Base-by-base conservation (phyloP, 106 monocot species). In the Chionographis japonica region DNA sequence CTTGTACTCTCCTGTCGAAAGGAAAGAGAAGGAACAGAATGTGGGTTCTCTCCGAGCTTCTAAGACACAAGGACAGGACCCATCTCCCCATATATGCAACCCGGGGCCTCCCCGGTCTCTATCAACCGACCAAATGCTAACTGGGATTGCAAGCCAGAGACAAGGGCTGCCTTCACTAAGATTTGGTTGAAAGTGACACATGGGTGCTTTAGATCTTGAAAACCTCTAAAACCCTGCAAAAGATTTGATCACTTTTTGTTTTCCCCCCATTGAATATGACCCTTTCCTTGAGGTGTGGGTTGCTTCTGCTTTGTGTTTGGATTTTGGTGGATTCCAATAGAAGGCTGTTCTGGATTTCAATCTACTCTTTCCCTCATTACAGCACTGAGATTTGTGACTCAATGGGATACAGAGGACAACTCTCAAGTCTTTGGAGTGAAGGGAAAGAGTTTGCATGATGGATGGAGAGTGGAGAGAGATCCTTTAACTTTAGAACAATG, bases 281-380 rank as follows among this genome's bases (percentile, higher is more conserved):
- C 46, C 61, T 77, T 77, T 62, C 17, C 66, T 50, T 77, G 58
- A 46, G 17, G 56, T 46, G 58, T 43, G 46, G 78, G 59, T 83
- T 83, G 65, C 79, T 84, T 84, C 50, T 65, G 58, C 63, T 76
- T 79, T n/a, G 58, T 51, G 37, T 12, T 69, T 73, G 65, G 53
- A 52, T 27, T 55, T 73, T 56, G 52, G 46, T 80, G 74, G 67
- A 84, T 66, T 75, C 53, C 71, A 79, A 84, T 75, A 58, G 61
- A 75, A 82, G 82, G 57, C 15, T 76, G 65, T 52, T 0, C 18
- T 13, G 37, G 15, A 4, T 53, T 56, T 66, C 53, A 11, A 14
- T 13, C 12, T 61, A 68, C 14, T 46, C 27, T 69, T 69, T 49
- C 35, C 27, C 61, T 49, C 27, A 50, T 3, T 27, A 27, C 27